Evolutionary conservation across 257 asterid species (phyloP).

Genomic region (Capsicum baccatum): DNA sequence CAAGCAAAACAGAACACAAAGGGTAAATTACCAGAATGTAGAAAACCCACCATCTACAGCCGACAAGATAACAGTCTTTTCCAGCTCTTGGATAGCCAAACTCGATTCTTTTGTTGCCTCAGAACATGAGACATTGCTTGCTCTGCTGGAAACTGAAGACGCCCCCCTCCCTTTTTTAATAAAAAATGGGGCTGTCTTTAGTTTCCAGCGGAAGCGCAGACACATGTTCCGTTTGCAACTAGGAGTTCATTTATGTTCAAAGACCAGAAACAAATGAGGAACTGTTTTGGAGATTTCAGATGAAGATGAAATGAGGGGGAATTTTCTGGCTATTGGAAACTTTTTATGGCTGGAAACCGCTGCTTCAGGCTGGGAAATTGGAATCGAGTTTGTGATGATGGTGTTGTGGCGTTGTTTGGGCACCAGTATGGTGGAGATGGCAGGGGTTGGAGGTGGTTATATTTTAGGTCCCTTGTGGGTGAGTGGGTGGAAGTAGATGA

Average conservation of each 20-base stretch:
- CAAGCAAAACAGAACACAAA: slow-evolving; percentile 4
- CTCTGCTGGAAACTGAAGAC: background rate
- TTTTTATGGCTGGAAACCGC: background rate
- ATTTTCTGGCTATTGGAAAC: background rate
- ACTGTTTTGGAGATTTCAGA: background rate
- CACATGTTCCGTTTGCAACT: background rate
- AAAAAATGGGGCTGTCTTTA: too few relatives aligned
- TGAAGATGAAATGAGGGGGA: background rate
- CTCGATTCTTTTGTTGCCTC: background rate
- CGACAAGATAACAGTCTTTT: background rate
- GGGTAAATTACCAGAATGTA: background rate
- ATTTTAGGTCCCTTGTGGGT: background rate
- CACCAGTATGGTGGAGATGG: background rate
- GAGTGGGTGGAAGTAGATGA: background rate
- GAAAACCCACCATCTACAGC: background rate
- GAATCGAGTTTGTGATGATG: background rate
- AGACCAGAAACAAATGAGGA: slow-evolving; percentile 5
- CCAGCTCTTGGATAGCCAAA: background rate
- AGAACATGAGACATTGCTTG: background rate
- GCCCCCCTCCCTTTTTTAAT: background rate
- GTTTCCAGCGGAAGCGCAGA: too few relatives aligned
- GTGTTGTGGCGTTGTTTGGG: background rate
- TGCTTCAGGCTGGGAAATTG: background rate
- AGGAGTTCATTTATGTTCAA: background rate
- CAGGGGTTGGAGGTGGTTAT: slow-evolving; percentile 2